phyloP scores from a whole-genome alignment of 257 asterid genomes.

The Petrea volubilis region DNA sequence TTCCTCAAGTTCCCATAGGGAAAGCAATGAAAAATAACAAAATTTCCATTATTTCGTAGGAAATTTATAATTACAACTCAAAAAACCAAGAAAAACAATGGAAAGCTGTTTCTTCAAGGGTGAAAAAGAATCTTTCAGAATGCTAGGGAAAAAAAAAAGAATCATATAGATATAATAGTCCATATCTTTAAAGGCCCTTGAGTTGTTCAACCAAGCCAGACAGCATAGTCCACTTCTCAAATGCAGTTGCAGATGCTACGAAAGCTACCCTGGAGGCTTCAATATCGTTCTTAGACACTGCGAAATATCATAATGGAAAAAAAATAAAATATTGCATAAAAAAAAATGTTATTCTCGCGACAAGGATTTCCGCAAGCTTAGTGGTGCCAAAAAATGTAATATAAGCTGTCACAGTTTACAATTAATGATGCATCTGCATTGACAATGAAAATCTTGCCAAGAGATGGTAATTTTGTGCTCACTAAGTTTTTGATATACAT shows the following conservation, averaged over 20 bases:
- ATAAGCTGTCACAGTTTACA: too few relatives aligned
- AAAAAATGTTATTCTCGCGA: not conserved
- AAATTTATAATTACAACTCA: slow-evolving; percentile 22
- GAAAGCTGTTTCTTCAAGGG: not conserved
- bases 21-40: not conserved
- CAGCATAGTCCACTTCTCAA: slow-evolving; percentile 81
- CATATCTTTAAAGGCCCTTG: slow-evolving; percentile 70
- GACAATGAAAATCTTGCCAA: too few relatives aligned
- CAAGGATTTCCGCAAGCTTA: not conserved
- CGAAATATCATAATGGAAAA: slow-evolving; percentile 19
- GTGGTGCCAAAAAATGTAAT: not conserved
- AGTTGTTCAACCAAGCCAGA: slow-evolving; percentile 75
- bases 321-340: not conserved
- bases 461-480: too few relatives aligned
- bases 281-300: slow-evolving; percentile 70
- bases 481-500: too few relatives aligned
- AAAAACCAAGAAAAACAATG: not conserved
- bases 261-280: slow-evolving; percentile 76
- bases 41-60: not conserved
- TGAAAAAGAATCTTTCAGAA: slow-evolving; percentile 4
- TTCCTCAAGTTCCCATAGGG: not conserved
- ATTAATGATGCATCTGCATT: too few relatives aligned
- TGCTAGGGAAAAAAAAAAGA: slow-evolving; percentile 9
- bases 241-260: slow-evolving; percentile 74
- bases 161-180: not conserved